Evolutionary conservation across 139 green algal species (phyloP), one percentile per base, ranked within the genome.

Genomic region (Chlamydomonas sp.): DNA sequence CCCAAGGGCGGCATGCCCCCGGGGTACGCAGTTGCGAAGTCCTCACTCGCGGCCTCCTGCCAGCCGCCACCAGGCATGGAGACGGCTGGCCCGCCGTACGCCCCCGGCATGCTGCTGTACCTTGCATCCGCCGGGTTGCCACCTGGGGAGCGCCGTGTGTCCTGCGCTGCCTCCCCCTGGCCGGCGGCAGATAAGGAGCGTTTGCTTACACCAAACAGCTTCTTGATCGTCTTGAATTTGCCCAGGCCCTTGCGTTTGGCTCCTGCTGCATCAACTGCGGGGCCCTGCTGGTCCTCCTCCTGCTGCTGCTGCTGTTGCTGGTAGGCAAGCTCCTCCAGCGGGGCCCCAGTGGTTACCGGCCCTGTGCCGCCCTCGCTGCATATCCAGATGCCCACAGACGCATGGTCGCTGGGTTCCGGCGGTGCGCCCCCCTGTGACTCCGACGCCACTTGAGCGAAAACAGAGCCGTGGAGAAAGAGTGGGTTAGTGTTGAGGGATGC

Each of bases 321-420:
- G 31, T 49, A 49, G 31, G 31, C 31, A 49, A 49, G 31, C 31
- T 49, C 31, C 31, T 49, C 31, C 31, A 49, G 31, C 31, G 31
- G 31, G 31, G 31, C 31, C 31, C 31, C 78, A 60, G 5, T 83
- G 60, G 31, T 20, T 12, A 76, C 64, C 64, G 8, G 64, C 64
- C 10, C 64, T 9, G 9, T 12, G 18, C 80, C 80, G 66, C 80
- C 80, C 4, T 77, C 80, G 16, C 80, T 77, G 5, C 66, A 66
- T 0, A 85, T 85, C 80, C 66, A 77, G 80, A 85, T 85, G 5
- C 66, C 80, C 66, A 85, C 80, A 4, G 80, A 78, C 57, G 66
- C 80, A 1, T 57, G 12, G 16, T 85, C 66, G 66, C 31, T 49
- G 31, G 77, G 64, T 67, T 69, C 9, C 64, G 10, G 64, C 64